Conservation (phyloP, 75 land plant species). For the Pinus albicaulis region DNA sequence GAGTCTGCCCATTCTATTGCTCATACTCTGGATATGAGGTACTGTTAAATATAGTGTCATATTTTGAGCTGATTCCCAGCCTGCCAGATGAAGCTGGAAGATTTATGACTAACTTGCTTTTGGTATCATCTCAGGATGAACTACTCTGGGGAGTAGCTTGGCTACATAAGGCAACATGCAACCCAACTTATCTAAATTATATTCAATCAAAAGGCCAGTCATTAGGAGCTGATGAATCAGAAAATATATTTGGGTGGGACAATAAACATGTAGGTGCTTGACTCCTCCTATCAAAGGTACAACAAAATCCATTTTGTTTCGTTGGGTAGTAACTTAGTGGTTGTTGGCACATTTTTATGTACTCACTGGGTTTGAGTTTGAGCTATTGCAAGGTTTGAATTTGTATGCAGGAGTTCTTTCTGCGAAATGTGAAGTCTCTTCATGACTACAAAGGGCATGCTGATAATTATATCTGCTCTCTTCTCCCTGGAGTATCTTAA, state of each 20-base stretch:
- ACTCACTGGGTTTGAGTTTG: neutral
- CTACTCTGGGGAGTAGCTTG: conserved; percentile 96
- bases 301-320: neutral
- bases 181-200: conserved; percentile 56
- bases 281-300: conserved; percentile 80
- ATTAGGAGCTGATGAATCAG: conserved; percentile 72
- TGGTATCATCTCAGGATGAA: conserved; percentile 58
- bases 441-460: conserved; percentile 73
- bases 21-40: conserved; percentile 91
- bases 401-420: conserved; percentile 44
- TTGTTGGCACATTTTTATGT: neutral
- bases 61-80: neutral
- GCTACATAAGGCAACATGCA: conserved; percentile 77
- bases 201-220: conserved; percentile 60
- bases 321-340: neutral
- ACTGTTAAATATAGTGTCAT: neutral
- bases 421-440: conserved; percentile 47
- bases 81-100: neutral
- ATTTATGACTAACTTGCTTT: neutral
- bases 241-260: conserved; percentile 80
- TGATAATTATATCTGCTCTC: conserved; percentile 71
- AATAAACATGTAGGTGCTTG: conserved; percentile 96
- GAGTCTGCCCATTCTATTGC: conserved; percentile 90
- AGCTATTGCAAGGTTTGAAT: neutral
- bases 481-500: conserved; percentile 50